Base-by-base conservation (phyloP, 345 rosid genomes). In the Eucalyptus regnans region DNA sequence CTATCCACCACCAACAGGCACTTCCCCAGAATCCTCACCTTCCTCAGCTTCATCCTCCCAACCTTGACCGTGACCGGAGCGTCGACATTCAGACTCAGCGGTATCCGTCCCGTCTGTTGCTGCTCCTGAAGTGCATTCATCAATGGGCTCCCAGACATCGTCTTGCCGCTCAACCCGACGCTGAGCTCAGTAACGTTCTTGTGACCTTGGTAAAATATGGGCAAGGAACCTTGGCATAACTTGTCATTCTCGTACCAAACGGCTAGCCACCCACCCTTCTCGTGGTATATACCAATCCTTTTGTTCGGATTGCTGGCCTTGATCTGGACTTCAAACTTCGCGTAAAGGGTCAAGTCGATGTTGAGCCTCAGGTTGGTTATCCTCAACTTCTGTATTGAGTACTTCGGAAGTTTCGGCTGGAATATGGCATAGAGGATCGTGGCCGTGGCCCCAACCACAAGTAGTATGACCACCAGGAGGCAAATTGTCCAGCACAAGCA, bases 171-270 rank as follows among this genome's bases (percentile, higher is more conserved):
- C 83, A 97, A 80, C 48, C 66, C 87, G 31, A 97, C 93, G 25
- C 93, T 92, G n/a, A 97, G 90, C 87, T 92, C 93, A 7, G 97
- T 96, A 68, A 94, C 90, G 86, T 97, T 95, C 52, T 50, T 92
- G 86, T 95, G 95, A 18, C 98, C 96, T 87, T 97, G 98, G 91
- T 96, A 95, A 94, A 97, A 96, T 90, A 46, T 93, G 1, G 99
- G 98, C 86, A 97, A 87, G 9, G 95, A 91, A 16, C 97, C 99
- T 88, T 90, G 89, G 58, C 99, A 96, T 0, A 97, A 95, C 91
- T 91, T 91, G 46, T 94, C 91, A 33, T 87, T 89, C 4, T 88
- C 51, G 87, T 97, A 95, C 98, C 96, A 95, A 5, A 97, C 96
- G 44, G 92, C 92, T 12, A 97, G 87, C 71, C 60, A 90, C 4